phyloP scores from a whole-genome alignment of 23 red algal species.

The Gracilaria domingensis region DNA sequence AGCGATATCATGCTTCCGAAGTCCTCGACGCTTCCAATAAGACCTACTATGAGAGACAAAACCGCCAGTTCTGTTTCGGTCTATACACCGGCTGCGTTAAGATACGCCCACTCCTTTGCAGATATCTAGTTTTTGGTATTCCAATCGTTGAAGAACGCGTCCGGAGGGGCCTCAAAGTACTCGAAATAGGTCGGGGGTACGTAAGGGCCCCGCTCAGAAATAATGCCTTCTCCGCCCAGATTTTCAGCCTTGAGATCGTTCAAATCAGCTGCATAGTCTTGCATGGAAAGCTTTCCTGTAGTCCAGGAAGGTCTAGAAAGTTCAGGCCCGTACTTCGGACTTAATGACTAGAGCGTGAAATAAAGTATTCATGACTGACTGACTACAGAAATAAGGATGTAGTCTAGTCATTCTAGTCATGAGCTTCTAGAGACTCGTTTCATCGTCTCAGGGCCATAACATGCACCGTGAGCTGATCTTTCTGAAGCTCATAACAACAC shows the following conservation, averaged over 20 bases:
- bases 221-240: constrained; percentile 2
- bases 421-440: too few species aligned
- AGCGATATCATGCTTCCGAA: not conserved
- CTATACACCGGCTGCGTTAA: constrained; percentile 22
- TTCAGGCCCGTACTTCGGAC: too few species aligned
- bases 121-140: not conserved
- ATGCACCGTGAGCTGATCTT: too few species aligned
- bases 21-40: not conserved
- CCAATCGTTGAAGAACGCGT: constrained; percentile 9
- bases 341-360: too few species aligned
- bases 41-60: not conserved
- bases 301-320: constrained; percentile 5
- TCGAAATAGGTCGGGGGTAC: not conserved
- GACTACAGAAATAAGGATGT: too few species aligned
- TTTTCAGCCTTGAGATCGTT: constrained; percentile 3
- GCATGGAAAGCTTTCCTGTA: not conserved
- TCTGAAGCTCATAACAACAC: too few species aligned
- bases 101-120: constrained; percentile 13
- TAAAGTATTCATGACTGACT: too few species aligned
- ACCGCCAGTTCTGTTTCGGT: not conserved
- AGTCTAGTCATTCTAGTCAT: too few species aligned
- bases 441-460: too few species aligned
- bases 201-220: constrained; percentile 4
- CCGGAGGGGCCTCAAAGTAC: constrained; percentile 5
- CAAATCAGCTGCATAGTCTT: constrained; percentile 10